Evolutionary conservation across 148 eudicot species (phyloP), one percentile per base, ranked within the genome.

Genomic region (Nepenthes mirabilis): DNA sequence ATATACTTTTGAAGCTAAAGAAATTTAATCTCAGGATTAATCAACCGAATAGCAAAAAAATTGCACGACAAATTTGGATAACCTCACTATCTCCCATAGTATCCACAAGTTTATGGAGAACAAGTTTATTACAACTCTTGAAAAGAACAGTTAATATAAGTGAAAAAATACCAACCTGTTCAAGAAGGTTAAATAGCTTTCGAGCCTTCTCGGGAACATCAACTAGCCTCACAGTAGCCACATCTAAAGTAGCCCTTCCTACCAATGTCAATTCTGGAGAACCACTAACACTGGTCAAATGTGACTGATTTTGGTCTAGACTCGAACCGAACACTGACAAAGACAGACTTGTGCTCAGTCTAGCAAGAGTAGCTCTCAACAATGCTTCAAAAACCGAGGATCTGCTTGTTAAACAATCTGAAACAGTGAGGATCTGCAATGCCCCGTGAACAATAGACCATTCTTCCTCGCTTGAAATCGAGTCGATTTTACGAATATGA

Each of bases 391-490:
- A 91, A 35, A 91, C 96, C 11, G 98, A 86, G 57, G 88, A 85
- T 83, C 97, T 76, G 67, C 94, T 91, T 2, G 96, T 83, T 69
- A 91, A 72, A 73, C 97, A 83, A 73, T 91, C 96, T 56, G 97
- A 74, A 64, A 91, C 96, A 2, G 96, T 85, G 51, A 91, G 86
- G 65, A 91, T 91, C 71, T 91, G 98, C 69, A 91, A 67, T 63
- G 98, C 96, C 67, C 96, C 90, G 73, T 91, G 98, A 43, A 91
- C 94, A 63, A 88, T 85, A 43, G 98, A 88, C 98, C 98, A 91
- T 70, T 91, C 98, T 80, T 91, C 97, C 75, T 91, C 98, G 64
- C 78, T 91, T 61, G 98, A 88, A 43, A 68, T 75, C 50, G 77
- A 74, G 72, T 91, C 98, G 66, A 61, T 69, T 74, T 82, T 91